phyloP scores from a whole-genome alignment of 352 stramenopile species.

The Hyaloperonospora arabidopsidis region DNA sequence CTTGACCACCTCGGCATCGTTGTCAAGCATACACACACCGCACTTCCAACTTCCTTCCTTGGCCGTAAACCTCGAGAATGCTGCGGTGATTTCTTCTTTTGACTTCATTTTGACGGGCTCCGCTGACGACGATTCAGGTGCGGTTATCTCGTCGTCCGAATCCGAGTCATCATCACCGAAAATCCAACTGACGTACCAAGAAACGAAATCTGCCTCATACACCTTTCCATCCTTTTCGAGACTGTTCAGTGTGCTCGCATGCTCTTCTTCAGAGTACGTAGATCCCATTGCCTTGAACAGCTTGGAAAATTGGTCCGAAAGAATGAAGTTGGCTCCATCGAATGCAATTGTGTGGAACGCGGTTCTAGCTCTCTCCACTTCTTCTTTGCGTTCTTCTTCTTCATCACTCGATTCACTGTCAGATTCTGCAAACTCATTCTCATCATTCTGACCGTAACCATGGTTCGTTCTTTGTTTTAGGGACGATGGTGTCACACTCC shows the following conservation, averaged over 20 bases:
- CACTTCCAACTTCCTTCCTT: conserved; percentile 61
- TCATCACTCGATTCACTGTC: conserved; percentile 51
- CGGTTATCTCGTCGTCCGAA: conserved; percentile 28
- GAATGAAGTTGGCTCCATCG: conserved; percentile 27
- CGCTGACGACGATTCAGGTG: conserved; percentile 4
- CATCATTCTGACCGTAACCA: conserved; percentile 53
- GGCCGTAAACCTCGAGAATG: conserved; percentile 39
- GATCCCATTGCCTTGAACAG: conserved; percentile 53
- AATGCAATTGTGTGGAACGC: conserved; percentile 38
- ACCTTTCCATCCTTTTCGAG: conserved; percentile 45
- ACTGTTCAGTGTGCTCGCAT: conserved; percentile 28
- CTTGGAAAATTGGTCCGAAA: conserved; percentile 36
- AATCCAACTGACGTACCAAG: conserved; percentile 61
- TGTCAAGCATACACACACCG: conserved; percentile 38
- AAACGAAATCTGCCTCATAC: conserved; percentile 43
- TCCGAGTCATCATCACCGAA: conserved; percentile 48
- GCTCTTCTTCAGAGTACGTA: conserved; percentile 53
- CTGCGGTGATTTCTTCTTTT: conserved; percentile 41
- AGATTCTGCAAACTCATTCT: conserved; percentile 50
- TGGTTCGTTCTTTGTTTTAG: conserved; percentile 7
- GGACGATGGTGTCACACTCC: background rate
- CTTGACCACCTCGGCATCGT: conserved; percentile 30
- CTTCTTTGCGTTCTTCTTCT: conserved; percentile 57
- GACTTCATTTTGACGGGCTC: conserved; percentile 38
- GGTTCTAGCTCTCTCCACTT: conserved; percentile 39